Evolutionary conservation across 768 basidiomycete species (phyloP).

Genomic region (Leccinum longicurvipes): DNA sequence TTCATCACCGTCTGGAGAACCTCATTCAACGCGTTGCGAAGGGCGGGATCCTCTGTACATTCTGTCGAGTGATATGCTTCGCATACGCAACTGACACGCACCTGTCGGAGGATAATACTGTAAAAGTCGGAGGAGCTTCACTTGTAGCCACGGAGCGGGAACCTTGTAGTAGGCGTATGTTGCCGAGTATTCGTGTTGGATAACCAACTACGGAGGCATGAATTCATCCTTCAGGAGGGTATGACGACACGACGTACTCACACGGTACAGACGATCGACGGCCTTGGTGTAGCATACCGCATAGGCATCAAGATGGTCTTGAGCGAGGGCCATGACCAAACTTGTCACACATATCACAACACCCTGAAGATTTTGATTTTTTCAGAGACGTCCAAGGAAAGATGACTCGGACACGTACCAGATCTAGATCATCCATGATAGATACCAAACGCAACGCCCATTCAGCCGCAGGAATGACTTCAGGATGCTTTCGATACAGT

Average conservation of each 20-base stretch:
- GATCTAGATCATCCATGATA: constrained; percentile 91
- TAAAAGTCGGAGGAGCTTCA: constrained; percentile 86
- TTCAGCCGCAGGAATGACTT: constrained; percentile 88
- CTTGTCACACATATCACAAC: constrained; percentile 94
- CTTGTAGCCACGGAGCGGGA: constrained; percentile 96
- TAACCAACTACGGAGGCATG: constrained; percentile 60
- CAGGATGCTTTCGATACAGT: constrained; percentile 93
- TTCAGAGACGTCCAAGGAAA: not conserved
- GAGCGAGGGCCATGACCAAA: constrained; percentile 89
- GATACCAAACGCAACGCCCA: constrained; percentile 96
- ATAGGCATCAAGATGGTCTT: constrained; percentile 88
- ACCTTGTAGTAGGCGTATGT: constrained; percentile 98
- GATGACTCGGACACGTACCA: constrained; percentile 46
- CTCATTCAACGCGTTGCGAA: constrained; percentile 71
- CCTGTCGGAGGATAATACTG: constrained; percentile 97
- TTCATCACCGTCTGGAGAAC: constrained; percentile 90
- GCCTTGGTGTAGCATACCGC: constrained; percentile 93
- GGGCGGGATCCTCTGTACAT: constrained; percentile 74
- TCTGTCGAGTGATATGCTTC: constrained; percentile 4
- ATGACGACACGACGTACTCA: constrained; percentile 32
- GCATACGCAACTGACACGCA: constrained; percentile 33
- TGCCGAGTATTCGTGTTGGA: constrained; percentile 83
- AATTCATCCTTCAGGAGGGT: not conserved
- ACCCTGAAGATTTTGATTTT: constrained; percentile 50
- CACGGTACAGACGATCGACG: constrained; percentile 82